Evolutionary conservation across 208 protist species (phyloP), one percentile per base, ranked within the genome.

Genomic region (Vickermania spadyakhi): DNA sequence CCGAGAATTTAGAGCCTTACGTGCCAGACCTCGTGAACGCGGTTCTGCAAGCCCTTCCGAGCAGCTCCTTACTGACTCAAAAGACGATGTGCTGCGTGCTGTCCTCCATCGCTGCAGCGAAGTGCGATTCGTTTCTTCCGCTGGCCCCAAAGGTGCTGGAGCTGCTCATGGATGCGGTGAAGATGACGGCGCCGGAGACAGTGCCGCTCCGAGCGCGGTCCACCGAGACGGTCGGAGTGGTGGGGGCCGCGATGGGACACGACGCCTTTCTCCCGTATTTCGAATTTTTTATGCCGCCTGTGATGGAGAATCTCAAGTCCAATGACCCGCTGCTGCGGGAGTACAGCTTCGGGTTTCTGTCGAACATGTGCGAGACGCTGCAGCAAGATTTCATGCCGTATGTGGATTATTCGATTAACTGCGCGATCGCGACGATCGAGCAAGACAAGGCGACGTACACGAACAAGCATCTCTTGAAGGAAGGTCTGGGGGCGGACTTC

Each of bases 331-430:
- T 70, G 23, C 57, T 95, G 60, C 84, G 80, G 13, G 89, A 93
- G 73, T 72, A 91, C 58, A 83, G 73, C 58, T 95, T 95, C 62
- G 85, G 85, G 22, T 93, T 95, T 65, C 49, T 88, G 23, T 70
- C 79, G 22, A 93, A 93, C 60, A 74, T 91, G 52, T 91, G 82
- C 62, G 83, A 95, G 64, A 66, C 81, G 28, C 73, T 91, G 27
- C 52, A 62, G 28, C 76, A 64, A 13, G 81, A 75, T 54, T 92
- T 91, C 58, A 21, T 78, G 21, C 62, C 64, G 13, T 87, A 81
- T 59, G 72, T 95, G 21, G 72, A 77, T 55, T 81, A 93, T 65
- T 66, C 77, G 23, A 67, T 93, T 26, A 60, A 31, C 27, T 81
- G 64, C 41, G 81, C 85, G 26, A 42, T 93, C 41, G 72, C 86